phyloP scores from a whole-genome alignment of 1,139 yeast genomes.

The Candida gigantensis region DNA sequence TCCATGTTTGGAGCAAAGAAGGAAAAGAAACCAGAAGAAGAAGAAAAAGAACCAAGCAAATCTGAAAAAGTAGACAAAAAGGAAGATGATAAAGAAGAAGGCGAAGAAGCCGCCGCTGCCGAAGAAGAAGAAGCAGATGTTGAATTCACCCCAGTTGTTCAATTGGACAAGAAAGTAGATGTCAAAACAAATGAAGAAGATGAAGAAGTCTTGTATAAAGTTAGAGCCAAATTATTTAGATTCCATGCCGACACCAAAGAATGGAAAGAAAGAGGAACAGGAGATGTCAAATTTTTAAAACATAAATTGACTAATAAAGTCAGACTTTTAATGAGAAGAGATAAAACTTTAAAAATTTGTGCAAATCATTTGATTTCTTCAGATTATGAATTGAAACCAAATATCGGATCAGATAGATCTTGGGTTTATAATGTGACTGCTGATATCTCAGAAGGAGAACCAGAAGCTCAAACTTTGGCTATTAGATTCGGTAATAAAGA shows the following conservation, averaged over 20 bases:
- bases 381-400: conserved; percentile 84
- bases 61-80: conserved; percentile 33
- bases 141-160: conserved; percentile 94
- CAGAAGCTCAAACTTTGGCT: conserved; percentile 96
- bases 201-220: conserved; percentile 85
- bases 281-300: conserved; percentile 93
- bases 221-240: conserved; percentile 92
- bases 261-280: conserved; percentile 99
- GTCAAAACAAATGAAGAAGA: conserved; percentile 97
- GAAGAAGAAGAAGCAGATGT: conserved; percentile 92
- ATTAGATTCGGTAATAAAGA: conserved; percentile 97
- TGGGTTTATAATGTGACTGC: conserved; percentile 98
- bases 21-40: conserved; percentile 50
- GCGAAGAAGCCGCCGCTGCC: conserved; percentile 57
- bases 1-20: conserved; percentile 90
- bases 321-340: conserved; percentile 97
- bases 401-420: conserved; percentile 95
- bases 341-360: conserved; percentile 95
- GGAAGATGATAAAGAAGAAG: conserved; percentile 30
- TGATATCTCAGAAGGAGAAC: conserved; percentile 92
- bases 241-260: conserved; percentile 82
- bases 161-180: conserved; percentile 85
- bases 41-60: conserved; percentile 27
- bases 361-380: conserved; percentile 93
- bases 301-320: conserved; percentile 83